These are phyloP conservation scores for Hippophae gyantsensis DNA, from an alignment of 306 rosid species.

Conservation along the genomic window DNA sequence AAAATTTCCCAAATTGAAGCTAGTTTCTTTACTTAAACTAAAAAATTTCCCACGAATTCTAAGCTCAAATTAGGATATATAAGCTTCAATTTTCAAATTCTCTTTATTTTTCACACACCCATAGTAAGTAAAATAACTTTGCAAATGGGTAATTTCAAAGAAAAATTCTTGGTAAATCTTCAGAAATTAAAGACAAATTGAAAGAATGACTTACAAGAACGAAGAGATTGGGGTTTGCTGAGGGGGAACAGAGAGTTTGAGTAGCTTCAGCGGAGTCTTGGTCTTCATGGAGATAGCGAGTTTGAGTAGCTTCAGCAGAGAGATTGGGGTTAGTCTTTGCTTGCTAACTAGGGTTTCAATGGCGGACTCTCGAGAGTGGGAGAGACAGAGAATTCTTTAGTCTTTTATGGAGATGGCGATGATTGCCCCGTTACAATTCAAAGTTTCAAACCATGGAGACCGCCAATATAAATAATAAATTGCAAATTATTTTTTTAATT, in stretches of 20 bases:
- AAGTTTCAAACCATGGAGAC: too few species aligned
- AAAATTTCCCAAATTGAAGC: neutral
- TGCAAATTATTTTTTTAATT: too few species aligned
- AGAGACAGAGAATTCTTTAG: too few species aligned
- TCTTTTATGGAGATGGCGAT: too few species aligned
- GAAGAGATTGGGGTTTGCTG: constrained; percentile 70
- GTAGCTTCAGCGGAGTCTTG: constrained; percentile 78
- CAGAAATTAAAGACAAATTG: neutral
- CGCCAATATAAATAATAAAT: too few species aligned
- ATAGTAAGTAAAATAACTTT: constrained; percentile 1
- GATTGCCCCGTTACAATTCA: too few species aligned
- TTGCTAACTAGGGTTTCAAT: too few species aligned
- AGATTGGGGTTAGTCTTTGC: constrained; percentile 23
- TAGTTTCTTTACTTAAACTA: neutral
- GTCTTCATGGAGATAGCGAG: constrained; percentile 43
- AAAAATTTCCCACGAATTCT: neutral
- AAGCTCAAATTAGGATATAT: constrained; percentile 3
- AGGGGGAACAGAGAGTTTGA: constrained; percentile 80
- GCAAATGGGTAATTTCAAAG: constrained; percentile 1
- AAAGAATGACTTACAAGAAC: constrained; percentile 45
- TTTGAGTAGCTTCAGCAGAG: neutral
- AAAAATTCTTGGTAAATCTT: constrained; percentile 1
- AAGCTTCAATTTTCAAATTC: neutral
- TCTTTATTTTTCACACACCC: neutral
- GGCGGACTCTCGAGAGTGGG: too few species aligned